Conservation (phyloP, 768 basidiomycete genomes). For the Kwoniella bestiolae region DNA sequence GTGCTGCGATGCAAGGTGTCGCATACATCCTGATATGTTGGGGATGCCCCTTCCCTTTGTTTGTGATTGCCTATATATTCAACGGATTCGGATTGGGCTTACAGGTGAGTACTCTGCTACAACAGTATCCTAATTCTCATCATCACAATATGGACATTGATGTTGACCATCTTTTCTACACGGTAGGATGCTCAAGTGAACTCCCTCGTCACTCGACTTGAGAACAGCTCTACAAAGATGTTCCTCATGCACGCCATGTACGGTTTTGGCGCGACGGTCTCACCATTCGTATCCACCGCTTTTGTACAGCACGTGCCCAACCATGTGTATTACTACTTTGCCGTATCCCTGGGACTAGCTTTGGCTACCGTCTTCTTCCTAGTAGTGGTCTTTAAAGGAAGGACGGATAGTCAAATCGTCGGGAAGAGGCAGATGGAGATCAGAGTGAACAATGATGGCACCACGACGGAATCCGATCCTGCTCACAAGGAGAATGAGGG, state of each 20-base stretch:
- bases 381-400: slow-evolving; percentile 68
- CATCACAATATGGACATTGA: too few relatives aligned
- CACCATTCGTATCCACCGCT: slow-evolving; percentile 80
- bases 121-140: too few relatives aligned
- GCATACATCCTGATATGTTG: slow-evolving; percentile 59
- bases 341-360: slow-evolving; percentile 72
- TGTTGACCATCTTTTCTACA: too few relatives aligned
- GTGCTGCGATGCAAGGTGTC: slow-evolving; percentile 35
- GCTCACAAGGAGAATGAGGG: slow-evolving; percentile 8
- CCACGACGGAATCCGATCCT: not conserved
- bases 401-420: slow-evolving; percentile 69
- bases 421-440: slow-evolving; percentile 23
- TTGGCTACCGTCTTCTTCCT: slow-evolving; percentile 65
- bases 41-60: slow-evolving; percentile 61
- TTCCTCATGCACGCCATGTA: slow-evolving; percentile 48
- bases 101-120: slow-evolving; percentile 58
- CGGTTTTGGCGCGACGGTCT: slow-evolving; percentile 62
- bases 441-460: slow-evolving; percentile 5
- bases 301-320: slow-evolving; percentile 60
- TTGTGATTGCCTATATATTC: slow-evolving; percentile 60
- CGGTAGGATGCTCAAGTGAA: slow-evolving; percentile 63
- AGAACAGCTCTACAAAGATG: slow-evolving; percentile 59
- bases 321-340: slow-evolving; percentile 66
- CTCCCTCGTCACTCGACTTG: slow-evolving; percentile 60
- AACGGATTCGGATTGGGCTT: slow-evolving; percentile 62